Conservation (phyloP, 2,329 filamentous ascomycete species). For the Talaromyces sp. region DNA sequence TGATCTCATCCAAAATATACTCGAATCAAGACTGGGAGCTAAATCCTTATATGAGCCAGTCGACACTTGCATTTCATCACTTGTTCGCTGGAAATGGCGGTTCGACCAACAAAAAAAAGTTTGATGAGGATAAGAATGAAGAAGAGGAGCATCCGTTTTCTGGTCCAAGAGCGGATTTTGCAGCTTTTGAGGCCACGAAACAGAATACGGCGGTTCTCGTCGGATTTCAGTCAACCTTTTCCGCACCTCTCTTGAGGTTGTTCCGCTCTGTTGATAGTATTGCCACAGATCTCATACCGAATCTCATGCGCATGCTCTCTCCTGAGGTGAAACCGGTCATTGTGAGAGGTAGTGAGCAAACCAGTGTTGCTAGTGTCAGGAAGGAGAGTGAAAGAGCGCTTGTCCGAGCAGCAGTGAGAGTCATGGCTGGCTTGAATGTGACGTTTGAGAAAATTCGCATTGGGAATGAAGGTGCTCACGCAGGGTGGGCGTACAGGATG, state of each 20-base stretch:
- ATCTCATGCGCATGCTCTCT: conserved; percentile 75
- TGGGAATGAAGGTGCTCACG: conserved; percentile 61
- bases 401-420: conserved; percentile 72
- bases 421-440: conserved; percentile 79
- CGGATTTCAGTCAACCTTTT: conserved; percentile 68
- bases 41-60: conserved; percentile 78
- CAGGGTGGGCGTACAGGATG: conserved; percentile 86
- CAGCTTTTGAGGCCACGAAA: conserved; percentile 76
- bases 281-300: conserved; percentile 78
- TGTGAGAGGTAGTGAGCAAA: conserved; percentile 64
- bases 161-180: conserved; percentile 76
- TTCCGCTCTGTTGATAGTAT: conserved; percentile 78
- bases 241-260: conserved; percentile 66
- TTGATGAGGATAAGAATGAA: conserved; percentile 41
- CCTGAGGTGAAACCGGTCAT: conserved; percentile 90
- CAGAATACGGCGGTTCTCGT: conserved; percentile 72
- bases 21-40: conserved; percentile 92
- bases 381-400: conserved; percentile 80
- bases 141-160: conserved; percentile 68
- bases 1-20: conserved; percentile 73
- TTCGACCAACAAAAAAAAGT: conserved; percentile 38
- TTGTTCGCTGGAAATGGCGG: conserved; percentile 73
- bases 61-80: conserved; percentile 83
- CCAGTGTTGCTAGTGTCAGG: conserved; percentile 75
- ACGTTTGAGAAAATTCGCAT: conserved; percentile 76